Percentiles rank a stretch among this genome's conserved stretches.
phyloP scores from a whole-genome alignment of 139 green algal genomes.

The Chlamydomonas applanata region DNA sequence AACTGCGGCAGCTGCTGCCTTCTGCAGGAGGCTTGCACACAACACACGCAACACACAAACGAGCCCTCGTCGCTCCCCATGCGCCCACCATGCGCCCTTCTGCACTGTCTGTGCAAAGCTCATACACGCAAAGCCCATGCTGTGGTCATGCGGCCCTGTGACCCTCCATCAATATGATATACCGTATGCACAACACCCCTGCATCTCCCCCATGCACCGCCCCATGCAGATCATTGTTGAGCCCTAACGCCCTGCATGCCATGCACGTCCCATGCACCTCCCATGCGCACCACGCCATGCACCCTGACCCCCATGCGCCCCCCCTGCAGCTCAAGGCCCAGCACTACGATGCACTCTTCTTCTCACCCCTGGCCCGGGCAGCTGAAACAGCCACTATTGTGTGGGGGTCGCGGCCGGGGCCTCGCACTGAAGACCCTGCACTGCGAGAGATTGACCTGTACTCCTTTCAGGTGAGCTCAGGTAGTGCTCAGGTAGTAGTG shows the following conservation, averaged over 20 bases:
- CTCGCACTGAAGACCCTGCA: neutral
- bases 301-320: neutral
- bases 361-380: constrained; percentile 76
- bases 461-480: constrained; percentile 73
- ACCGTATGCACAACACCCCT: too few species aligned
- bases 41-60: too few species aligned
- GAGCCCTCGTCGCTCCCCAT: too few species aligned
- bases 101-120: too few species aligned
- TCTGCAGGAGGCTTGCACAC: too few species aligned
- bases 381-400: constrained; percentile 66
- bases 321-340: constrained; percentile 65
- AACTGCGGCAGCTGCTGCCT: too few species aligned
- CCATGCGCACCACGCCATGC: constrained; percentile 60
- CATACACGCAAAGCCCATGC: too few species aligned
- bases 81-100: too few species aligned
- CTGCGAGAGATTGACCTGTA: constrained; percentile 96
- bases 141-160: too few species aligned
- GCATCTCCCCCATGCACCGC: neutral
- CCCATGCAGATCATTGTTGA: constrained; percentile 3
- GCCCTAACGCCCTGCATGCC: neutral
- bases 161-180: too few species aligned
- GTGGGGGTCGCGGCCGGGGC: neutral
- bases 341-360: constrained; percentile 68
- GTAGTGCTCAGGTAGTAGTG: too few species aligned
- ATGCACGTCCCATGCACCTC: constrained; percentile 55